Base-by-base conservation (phyloP, 2,329 filamentous ascomycete genomes). In the Trichophyton equinum region DNA sequence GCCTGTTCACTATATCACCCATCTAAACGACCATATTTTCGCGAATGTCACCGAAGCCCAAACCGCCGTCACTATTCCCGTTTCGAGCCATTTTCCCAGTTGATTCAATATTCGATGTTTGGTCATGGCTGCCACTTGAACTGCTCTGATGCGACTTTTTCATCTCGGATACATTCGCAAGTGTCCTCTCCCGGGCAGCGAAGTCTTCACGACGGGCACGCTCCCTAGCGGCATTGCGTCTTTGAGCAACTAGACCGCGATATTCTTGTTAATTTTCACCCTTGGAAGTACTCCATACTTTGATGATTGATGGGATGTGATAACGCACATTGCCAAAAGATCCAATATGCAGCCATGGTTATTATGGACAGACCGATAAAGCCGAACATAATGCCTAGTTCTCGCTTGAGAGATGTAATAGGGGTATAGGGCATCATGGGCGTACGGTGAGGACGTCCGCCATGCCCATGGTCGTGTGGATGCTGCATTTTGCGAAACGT, bases 361-460 rank as follows among this genome's bases (percentile, higher is more conserved):
- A 73, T 62, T 40, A 72, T 56, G 57, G 67, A 72, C 3, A 70
- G 68, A 22, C 59, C 66, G 1, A 75, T 65, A 59, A 76, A 76
- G 18, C 67, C 74, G 62, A 75, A 73, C 64, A 75, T 70, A 33
- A 75, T 68, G 27, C 73, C 73, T 20, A 76, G 65, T 65, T 76
- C 74, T 36, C 69, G 69, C 20, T 62, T 65, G 9, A 75, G 66
- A 4, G 71, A 70, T 49, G 66, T 62, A 58, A 69, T 68, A n/a
- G 69, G 66, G 3, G 68, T 69, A 58, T 67, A 69, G 2, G 68
- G 68, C 8, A 69, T 69, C 51, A 55, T 55, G 13, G 51, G 51
- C 15, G 4, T 55, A 18, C 36, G 13, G 25, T 22, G 27, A 25
- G 47, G 51, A 25, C 38, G 18, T 27, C 36, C 33, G 13, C 44